Base-by-base conservation (phyloP, 2,329 filamentous ascomycete species). In the Pseudogymnoascus destructans region DNA sequence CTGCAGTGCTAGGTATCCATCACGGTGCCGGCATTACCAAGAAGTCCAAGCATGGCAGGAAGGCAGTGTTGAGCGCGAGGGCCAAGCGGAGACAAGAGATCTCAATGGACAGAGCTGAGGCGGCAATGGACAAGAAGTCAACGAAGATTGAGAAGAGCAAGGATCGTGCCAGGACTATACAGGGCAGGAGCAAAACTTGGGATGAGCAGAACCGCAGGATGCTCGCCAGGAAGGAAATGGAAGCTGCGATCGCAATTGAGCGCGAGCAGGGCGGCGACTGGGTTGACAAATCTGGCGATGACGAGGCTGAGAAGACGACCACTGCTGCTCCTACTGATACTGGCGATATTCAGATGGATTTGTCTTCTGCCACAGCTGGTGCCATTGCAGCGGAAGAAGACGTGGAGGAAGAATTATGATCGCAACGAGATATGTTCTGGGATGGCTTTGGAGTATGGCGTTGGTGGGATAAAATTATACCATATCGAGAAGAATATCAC, bases 1-100 rank as follows among this genome's bases (percentile, higher is more conserved):
- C 83, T 25, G 83, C 86, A n/a, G 77, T 88, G 15, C 80, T 89
- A 38, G 81, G 81, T 36, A 80, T 84, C 13, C 84, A 87, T 63
- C 80, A 84, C 67, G 73, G 75, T 1, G 78, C 82, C 15, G 87
- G 88, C 27, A 77, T 92, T 8, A 73, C 73, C 58, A 89, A 87
- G 71, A 88, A 85, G 72, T 67, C 74, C 61, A 86, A 82, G 69
- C 72, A 73, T 61, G 73, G 74, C 58, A 75, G 79, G 65, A 81
- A 81, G 67, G 64, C 72, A n/a, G 72, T 75, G 6, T 64, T 81
- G 67, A 82, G 79, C 64, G 71, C 74, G 63, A 79, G 75, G 68
- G 80, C 80, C 3, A 74, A 76, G 19, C 73, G 73, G 63, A 75
- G 82, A 49, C 77, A 80, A 42, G 80, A 84, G 64, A 78, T 75